Evolutionary conservation across 2,329 filamentous ascomycete species (phyloP).

Genomic region (Cordyceps pruinosa): DNA sequence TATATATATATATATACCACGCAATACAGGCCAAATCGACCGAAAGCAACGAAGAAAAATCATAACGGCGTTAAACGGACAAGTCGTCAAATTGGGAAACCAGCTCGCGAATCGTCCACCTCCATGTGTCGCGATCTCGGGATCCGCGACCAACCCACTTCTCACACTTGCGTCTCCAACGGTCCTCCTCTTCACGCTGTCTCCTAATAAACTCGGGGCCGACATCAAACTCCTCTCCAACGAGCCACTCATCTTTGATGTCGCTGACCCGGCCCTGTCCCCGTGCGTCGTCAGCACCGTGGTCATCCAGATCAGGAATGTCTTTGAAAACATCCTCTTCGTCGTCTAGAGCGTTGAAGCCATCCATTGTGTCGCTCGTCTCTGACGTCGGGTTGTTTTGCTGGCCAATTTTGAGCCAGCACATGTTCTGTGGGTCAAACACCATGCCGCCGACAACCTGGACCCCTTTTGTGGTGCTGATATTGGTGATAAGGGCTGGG

Average conservation of each 20-base stretch:
- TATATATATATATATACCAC: slow-evolving; percentile 4
- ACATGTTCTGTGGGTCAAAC: slow-evolving; percentile 95
- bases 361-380: slow-evolving; percentile 51
- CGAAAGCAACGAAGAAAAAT: slow-evolving; percentile 12
- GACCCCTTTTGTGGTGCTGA: slow-evolving; percentile 75
- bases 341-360: slow-evolving; percentile 67
- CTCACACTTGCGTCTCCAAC: slow-evolving; percentile 83
- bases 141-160: slow-evolving; percentile 66
- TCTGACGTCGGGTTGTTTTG: slow-evolving; percentile 41
- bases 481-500: slow-evolving; percentile 83
- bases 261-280: slow-evolving; percentile 50
- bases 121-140: slow-evolving; percentile 57
- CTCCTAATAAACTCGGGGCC: slow-evolving; percentile 87
- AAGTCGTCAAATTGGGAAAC: slow-evolving; percentile 37
- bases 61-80: slow-evolving; percentile 23
- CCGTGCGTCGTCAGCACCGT: slow-evolving; percentile 41
- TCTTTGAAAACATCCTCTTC: slow-evolving; percentile 84
- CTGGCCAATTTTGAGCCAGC: slow-evolving; percentile 77
- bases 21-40: slow-evolving; percentile 3
- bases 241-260: slow-evolving; percentile 69
- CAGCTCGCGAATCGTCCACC: slow-evolving; percentile 67
- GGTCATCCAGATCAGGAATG: slow-evolving; percentile 84
- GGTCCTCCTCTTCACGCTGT: slow-evolving; percentile 84
- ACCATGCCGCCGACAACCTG: slow-evolving; percentile 98
- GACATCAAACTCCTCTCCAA: slow-evolving; percentile 96